These are phyloP conservation scores for Clarireedia monteithiana DNA, from an alignment of 2,329 filamentous ascomycete genomes.

Conservation along the genomic window DNA sequence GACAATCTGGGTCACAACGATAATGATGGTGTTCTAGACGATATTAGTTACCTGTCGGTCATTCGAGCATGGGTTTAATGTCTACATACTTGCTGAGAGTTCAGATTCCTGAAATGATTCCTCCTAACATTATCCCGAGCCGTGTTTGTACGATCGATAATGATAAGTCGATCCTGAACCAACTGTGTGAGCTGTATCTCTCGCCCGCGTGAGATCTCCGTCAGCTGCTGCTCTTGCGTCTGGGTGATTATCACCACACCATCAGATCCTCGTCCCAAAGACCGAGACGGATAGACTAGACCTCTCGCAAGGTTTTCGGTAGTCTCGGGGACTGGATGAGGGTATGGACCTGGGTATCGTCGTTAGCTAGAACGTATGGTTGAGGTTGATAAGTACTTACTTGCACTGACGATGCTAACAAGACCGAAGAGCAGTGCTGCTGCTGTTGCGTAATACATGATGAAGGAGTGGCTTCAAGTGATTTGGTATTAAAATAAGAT, in stretches of 20 bases:
- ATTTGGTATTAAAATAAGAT: constrained; percentile 6
- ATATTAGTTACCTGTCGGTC: constrained; percentile 8
- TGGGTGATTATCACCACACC: constrained; percentile 16
- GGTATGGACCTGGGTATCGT: constrained; percentile 15
- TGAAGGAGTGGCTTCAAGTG: constrained; percentile 9
- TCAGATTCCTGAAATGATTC: constrained; percentile 24
- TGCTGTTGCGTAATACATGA: constrained; percentile 22
- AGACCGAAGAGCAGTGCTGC: constrained; percentile 17
- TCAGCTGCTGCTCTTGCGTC: constrained; percentile 12
- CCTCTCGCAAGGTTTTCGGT: constrained; percentile 17
- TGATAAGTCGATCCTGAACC: constrained; percentile 10
- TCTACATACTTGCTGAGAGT: constrained; percentile 22
- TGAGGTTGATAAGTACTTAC: constrained; percentile 13
- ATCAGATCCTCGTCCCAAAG: constrained; percentile 5
- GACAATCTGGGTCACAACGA: constrained; percentile 23
- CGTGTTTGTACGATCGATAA: constrained; percentile 11
- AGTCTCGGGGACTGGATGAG: constrained; percentile 18
- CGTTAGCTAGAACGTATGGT: constrained; percentile 10
- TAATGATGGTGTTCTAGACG: constrained; percentile 24
- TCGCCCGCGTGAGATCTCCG: constrained; percentile 4
- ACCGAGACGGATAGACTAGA: constrained; percentile 16
- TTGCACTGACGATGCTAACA: constrained; percentile 18
- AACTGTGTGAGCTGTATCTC: constrained; percentile 17
- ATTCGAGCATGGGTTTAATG: neutral
- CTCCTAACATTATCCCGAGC: constrained; percentile 25